Conservation (phyloP, 306 rosid genomes). For the Alnus glutinosa region DNA sequence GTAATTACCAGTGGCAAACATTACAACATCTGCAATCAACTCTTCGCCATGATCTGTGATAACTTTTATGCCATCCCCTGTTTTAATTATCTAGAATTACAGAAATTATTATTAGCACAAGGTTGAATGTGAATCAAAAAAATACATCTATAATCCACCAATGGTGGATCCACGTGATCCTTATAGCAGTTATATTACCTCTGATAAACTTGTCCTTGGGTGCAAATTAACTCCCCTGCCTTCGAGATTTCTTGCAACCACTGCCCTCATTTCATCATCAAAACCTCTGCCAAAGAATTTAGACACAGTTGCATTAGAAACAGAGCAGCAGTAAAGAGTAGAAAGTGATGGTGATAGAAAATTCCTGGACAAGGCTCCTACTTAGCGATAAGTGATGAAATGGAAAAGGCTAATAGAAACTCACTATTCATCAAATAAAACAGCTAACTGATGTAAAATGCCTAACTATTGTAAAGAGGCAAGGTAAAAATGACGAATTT, state of each 20-base stretch:
- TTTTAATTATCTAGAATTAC: constrained; percentile 62
- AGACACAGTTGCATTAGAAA: background rate
- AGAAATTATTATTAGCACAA: constrained; percentile 10
- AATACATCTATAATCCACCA: constrained; percentile 1
- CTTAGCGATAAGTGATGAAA: background rate
- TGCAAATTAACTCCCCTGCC: constrained; percentile 89
- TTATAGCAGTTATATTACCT: constrained; percentile 49
- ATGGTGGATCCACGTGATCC: constrained; percentile 12
- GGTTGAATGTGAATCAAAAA: constrained; percentile 23
- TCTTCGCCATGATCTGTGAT: constrained; percentile 93
- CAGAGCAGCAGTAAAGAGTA: background rate
- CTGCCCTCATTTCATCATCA: constrained; percentile 98
- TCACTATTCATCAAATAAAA: background rate
- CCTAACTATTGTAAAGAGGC: background rate
- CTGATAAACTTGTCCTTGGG: constrained; percentile 65
- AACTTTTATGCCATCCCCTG: constrained; percentile 82
- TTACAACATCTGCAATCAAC: constrained; percentile 78
- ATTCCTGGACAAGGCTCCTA: background rate
- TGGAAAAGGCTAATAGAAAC: background rate
- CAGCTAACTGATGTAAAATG: constrained; percentile 1
- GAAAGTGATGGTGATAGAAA: constrained; percentile 4
- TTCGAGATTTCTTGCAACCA: constrained; percentile 91
- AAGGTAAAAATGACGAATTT: background rate
- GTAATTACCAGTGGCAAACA: constrained; percentile 90
- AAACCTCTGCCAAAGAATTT: constrained; percentile 67